Percentiles rank a stretch among this genome's conserved stretches.
Evolutionary conservation across 306 rosid genomes (phyloP).

Genomic region (Dalbergia oliveri): DNA sequence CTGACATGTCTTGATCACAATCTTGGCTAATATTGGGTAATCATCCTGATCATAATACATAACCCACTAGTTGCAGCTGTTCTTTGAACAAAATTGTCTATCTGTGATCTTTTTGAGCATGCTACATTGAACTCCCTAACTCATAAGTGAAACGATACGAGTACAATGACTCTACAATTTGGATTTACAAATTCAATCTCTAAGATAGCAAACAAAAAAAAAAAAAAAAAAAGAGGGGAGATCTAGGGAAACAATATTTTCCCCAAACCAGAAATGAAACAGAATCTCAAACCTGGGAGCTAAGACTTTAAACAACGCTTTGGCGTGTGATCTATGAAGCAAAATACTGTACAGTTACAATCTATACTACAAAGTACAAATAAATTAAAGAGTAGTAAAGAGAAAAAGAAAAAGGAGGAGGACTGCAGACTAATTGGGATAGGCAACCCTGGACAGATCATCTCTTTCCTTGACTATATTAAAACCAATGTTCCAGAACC

Average conservation of each 20-base stretch:
- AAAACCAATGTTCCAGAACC: neutral
- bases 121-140: neutral
- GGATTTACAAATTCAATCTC: constrained; percentile 14
- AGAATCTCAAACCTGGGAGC: constrained; percentile 1
- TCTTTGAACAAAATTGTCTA: constrained; percentile 1
- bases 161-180: constrained; percentile 13
- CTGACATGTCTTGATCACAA: neutral
- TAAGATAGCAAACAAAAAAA: neutral
- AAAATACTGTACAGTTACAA: neutral
- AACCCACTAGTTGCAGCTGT: constrained; percentile 5
- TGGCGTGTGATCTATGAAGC: constrained; percentile 1
- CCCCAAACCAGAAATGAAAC: neutral
- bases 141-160: neutral
- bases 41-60: neutral
- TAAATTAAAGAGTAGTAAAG: neutral
- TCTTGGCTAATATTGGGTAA: neutral
- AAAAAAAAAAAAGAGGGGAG: neutral
- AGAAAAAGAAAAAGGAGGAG: neutral
- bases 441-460: neutral
- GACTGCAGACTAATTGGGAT: no score
- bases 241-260: neutral
- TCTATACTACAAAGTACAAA: neutral
- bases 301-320: constrained; percentile 11
- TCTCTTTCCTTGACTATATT: neutral
- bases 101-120: neutral